Evolutionary conservation across 805 yeast genomes (phyloP).

Genomic region (Crinitomyces ghanaensis): DNA sequence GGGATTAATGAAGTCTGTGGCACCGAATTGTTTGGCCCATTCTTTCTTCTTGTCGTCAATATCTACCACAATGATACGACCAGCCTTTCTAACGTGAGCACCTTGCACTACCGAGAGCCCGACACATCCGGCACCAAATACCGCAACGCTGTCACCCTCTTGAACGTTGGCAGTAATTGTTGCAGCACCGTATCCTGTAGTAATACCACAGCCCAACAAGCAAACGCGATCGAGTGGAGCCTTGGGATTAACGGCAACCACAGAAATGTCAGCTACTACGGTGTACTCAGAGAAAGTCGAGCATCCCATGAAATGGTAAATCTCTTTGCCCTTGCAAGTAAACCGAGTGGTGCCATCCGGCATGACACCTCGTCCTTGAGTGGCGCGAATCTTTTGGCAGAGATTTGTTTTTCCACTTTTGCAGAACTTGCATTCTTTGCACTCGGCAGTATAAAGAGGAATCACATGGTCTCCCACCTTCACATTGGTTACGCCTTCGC

Average conservation of each 20-base stretch:
- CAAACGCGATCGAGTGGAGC: conserved; percentile 84
- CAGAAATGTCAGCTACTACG: conserved; percentile 94
- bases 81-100: conserved; percentile 73
- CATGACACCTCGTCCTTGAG: conserved; percentile 98
- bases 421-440: conserved; percentile 92
- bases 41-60: conserved; percentile 71
- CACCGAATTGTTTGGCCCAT: conserved; percentile 87
- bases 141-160: conserved; percentile 87
- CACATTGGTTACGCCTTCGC: conserved; percentile 86
- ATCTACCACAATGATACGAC: conserved; percentile 71
- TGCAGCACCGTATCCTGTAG: conserved; percentile 98
- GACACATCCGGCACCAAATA: conserved; percentile 96
- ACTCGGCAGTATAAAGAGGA: conserved; percentile 93
- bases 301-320: conserved; percentile 95
- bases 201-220: conserved; percentile 94
- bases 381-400: conserved; percentile 90
- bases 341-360: conserved; percentile 97
- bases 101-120: conserved; percentile 96
- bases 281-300: conserved; percentile 96
- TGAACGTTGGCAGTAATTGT: conserved; percentile 84
- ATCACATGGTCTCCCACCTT: conserved; percentile 91
- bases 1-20: conserved; percentile 91
- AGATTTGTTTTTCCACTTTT: conserved; percentile 89
- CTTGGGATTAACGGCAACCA: conserved; percentile 76
- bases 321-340: conserved; percentile 58